Conservation (phyloP, 345 rosid species). For the Cardamine chenopodiifolia region DNA sequence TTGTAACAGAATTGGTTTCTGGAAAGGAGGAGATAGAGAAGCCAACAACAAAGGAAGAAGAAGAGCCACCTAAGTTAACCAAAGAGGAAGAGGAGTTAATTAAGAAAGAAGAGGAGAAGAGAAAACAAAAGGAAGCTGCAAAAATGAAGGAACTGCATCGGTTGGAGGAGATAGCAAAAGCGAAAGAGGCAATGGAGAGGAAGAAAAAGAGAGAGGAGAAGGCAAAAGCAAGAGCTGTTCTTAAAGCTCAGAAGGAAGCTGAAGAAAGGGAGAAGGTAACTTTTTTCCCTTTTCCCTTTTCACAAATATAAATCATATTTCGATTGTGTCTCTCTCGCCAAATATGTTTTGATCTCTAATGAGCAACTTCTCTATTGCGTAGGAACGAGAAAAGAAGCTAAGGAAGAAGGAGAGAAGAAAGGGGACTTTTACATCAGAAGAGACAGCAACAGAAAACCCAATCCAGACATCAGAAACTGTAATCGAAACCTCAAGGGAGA, state of each 20-base stretch:
- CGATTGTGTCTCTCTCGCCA: no score
- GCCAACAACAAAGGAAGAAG: constrained; percentile 43
- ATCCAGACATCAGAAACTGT: constrained; percentile 40
- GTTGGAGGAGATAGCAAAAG: constrained; percentile 76
- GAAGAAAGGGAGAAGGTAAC: constrained; percentile 79
- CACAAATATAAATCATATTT: not conserved
- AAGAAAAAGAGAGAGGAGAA: constrained; percentile 70
- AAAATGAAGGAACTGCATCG: constrained; percentile 62
- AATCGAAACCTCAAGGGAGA: constrained; percentile 45
- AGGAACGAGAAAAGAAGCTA: constrained; percentile 83
- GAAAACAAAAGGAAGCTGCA: constrained; percentile 67
- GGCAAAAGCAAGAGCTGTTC: constrained; percentile 72
- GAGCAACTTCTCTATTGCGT: constrained; percentile 20
- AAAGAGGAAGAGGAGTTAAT: constrained; percentile 77
- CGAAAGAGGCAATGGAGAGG: constrained; percentile 80
- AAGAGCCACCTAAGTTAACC: constrained; percentile 53
- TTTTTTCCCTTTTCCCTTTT: not conserved
- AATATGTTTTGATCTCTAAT: constrained; percentile 18
- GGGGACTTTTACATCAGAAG: constrained; percentile 34
- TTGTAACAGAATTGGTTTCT: constrained; percentile 41
- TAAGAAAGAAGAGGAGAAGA: constrained; percentile 74
- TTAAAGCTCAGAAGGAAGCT: constrained; percentile 74
- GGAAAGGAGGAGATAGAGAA: constrained; percentile 51
- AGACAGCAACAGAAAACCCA: constrained; percentile 36
- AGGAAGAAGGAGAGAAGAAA: constrained; percentile 75